These are phyloP conservation scores for Corniculantispora saksenae DNA, from an alignment of 2,329 filamentous ascomycete species.

Conservation along the genomic window DNA sequence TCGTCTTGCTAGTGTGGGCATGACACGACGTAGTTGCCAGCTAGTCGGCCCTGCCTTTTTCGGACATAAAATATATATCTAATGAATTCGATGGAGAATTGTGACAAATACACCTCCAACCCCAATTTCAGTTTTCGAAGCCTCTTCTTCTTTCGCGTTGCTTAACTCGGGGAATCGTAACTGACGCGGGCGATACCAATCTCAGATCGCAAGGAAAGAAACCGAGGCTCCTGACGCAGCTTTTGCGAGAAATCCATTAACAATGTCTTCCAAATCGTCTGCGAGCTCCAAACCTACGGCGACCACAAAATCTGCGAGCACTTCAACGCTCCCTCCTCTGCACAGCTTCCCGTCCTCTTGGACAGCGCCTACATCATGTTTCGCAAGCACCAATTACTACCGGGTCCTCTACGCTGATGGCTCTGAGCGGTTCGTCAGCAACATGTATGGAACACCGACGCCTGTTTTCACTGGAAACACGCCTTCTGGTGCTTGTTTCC, in stretches of 20 bases:
- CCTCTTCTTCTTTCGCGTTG: no score
- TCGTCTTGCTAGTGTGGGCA: slow-evolving; percentile 5
- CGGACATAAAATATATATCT: not conserved
- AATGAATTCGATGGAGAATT: not conserved
- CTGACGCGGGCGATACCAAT: no score
- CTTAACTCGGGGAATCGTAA: no score
- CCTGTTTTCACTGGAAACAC: slow-evolving; percentile 19
- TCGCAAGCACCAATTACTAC: slow-evolving; percentile 19
- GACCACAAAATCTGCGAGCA: not conserved
- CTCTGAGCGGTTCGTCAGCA: slow-evolving; percentile 6
- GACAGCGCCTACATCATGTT: slow-evolving; percentile 21
- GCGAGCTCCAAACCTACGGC: not conserved
- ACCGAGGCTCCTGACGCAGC: not conserved
- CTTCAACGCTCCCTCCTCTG: not conserved
- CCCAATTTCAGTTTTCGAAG: not conserved
- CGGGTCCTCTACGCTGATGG: slow-evolving; percentile 6
- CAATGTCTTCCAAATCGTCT: slow-evolving; percentile 3
- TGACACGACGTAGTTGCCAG: not conserved
- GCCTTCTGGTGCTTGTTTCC: slow-evolving; percentile 19
- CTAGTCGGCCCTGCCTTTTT: not conserved
- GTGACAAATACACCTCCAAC: not conserved
- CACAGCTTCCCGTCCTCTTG: slow-evolving; percentile 19
- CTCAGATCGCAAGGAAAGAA: no score
- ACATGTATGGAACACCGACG: slow-evolving; percentile 22
- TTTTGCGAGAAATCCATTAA: not conserved